Conservation (phyloP, 2,329 filamentous ascomycete genomes). For the Alternaria tenuissima region DNA sequence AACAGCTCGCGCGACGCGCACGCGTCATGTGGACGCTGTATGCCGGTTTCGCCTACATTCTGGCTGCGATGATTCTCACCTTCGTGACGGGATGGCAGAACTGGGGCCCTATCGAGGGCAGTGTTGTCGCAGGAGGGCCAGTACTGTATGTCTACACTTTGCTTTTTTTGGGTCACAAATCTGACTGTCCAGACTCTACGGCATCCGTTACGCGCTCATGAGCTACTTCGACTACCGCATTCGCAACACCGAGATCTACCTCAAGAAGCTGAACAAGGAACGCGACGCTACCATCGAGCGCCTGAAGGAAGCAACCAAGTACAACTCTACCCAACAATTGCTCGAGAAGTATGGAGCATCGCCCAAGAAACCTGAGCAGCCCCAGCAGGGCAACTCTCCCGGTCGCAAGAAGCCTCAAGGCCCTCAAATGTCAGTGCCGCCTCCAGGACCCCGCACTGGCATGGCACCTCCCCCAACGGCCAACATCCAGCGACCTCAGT, state of each 20-base stretch:
- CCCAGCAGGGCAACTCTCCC: slow-evolving; percentile 29
- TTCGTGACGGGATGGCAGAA: slow-evolving; percentile 86
- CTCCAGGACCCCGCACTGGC: slow-evolving; percentile 57
- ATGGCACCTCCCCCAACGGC: slow-evolving; percentile 70
- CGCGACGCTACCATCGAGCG: slow-evolving; percentile 89
- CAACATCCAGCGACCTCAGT: slow-evolving; percentile 62
- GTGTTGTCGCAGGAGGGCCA: slow-evolving; percentile 78
- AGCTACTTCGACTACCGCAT: slow-evolving; percentile 84
- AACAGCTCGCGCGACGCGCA: slow-evolving; percentile 76
- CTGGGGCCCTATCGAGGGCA: slow-evolving; percentile 80
- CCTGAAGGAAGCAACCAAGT: slow-evolving; percentile 93
- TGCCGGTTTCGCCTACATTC: slow-evolving; percentile 86
- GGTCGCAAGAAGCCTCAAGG: slow-evolving; percentile 43
- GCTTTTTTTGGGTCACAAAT: too few relatives aligned
- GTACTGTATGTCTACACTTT: slow-evolving; percentile 66
- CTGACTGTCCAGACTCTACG: slow-evolving; percentile 74
- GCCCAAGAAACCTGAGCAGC: slow-evolving; percentile 53
- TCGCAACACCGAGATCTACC: slow-evolving; percentile 69
- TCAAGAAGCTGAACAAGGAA: slow-evolving; percentile 80
- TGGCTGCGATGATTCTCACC: slow-evolving; percentile 81
- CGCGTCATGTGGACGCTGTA: slow-evolving; percentile 92
- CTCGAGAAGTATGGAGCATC: slow-evolving; percentile 90
- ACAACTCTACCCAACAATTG: slow-evolving; percentile 91
- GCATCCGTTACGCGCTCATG: slow-evolving; percentile 71
- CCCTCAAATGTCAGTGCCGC: slow-evolving; percentile 36